Evolutionary conservation across 2,329 filamentous ascomycete genomes (phyloP).

Genomic region (Penicillium vulpinum): DNA sequence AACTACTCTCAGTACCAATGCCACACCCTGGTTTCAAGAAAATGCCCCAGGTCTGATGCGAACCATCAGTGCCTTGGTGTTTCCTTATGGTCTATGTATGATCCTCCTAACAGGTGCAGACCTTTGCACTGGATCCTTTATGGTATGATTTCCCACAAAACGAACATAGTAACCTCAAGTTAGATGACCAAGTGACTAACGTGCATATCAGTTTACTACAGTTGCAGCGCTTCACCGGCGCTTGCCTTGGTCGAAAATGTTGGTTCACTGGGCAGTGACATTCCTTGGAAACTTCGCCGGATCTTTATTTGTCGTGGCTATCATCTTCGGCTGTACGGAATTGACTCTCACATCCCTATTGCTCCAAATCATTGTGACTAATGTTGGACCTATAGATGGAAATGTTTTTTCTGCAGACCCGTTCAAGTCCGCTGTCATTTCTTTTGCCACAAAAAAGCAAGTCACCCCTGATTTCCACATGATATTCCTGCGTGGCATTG

Average conservation of each 20-base stretch:
- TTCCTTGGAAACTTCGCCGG: conserved; percentile 54
- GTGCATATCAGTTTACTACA: conserved; percentile 41
- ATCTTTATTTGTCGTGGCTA: conserved; percentile 49
- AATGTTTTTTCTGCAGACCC: conserved; percentile 48
- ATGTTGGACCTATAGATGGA: conserved; percentile 38
- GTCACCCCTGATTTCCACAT: conserved; percentile 52
- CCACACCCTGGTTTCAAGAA: conserved; percentile 51
- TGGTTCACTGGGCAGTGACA: conserved; percentile 48
- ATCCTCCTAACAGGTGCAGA: conserved; percentile 53
- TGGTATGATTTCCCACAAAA: conserved; percentile 32
- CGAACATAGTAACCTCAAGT: no score
- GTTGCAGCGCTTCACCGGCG: conserved; percentile 48
- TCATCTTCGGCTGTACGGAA: conserved; percentile 51
- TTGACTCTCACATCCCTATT: not conserved
- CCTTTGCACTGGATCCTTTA: conserved; percentile 50
- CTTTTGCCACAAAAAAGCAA: conserved; percentile 52
- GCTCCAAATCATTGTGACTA: not conserved
- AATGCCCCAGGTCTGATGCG: conserved; percentile 53
- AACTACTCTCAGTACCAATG: conserved; percentile 47
- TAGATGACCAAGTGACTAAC: not conserved
- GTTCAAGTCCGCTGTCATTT: conserved; percentile 47
- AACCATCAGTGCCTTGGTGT: conserved; percentile 48
- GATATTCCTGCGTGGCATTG: conserved; percentile 57
- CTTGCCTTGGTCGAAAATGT: conserved; percentile 38
- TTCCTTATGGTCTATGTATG: conserved; percentile 53